Evolutionary conservation across 2,329 filamentous ascomycete species (phyloP).

Genomic region (Endocalyx cinctus): DNA sequence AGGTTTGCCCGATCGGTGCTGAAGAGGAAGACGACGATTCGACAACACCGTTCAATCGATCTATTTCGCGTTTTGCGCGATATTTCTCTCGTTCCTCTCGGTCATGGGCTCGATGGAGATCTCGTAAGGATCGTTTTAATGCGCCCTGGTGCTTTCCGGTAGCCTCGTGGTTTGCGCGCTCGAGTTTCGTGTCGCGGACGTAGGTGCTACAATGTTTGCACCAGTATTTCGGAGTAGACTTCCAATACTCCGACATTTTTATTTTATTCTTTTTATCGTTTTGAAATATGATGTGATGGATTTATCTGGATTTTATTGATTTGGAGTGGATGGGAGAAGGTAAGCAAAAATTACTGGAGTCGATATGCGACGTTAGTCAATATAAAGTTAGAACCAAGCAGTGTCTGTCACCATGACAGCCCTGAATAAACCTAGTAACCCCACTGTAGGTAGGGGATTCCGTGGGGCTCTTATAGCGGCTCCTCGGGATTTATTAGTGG

Average conservation of each 20-base stretch:
- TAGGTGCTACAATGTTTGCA: conserved; percentile 94
- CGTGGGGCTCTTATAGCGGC: too few relatives aligned
- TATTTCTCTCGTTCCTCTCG: conserved; percentile 77
- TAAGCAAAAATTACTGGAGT: too few relatives aligned
- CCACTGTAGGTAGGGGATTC: too few relatives aligned
- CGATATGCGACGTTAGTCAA: too few relatives aligned
- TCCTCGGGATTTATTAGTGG: too few relatives aligned
- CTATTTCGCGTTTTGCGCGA: conserved; percentile 77
- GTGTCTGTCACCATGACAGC: too few relatives aligned
- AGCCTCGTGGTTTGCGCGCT: conserved; percentile 83
- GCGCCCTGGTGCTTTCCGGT: conserved; percentile 79
- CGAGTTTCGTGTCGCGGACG: conserved; percentile 88
- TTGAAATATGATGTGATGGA: too few relatives aligned
- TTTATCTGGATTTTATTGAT: too few relatives aligned
- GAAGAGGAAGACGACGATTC: conserved; percentile 34
- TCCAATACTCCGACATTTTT: conserved; percentile 95
- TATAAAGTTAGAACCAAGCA: too few relatives aligned
- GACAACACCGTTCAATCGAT: conserved; percentile 76
- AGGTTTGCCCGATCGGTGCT: conserved; percentile 17
- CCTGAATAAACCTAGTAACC: too few relatives aligned
- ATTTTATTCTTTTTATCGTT: background rate
- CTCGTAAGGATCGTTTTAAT: conserved; percentile 84
- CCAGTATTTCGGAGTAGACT: conserved; percentile 95
- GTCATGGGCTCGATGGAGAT: conserved; percentile 82
- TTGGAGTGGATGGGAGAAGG: too few relatives aligned